Percentiles rank a stretch among this genome's conserved stretches.
Conservation (phyloP, 768 basidiomycete species). For the Lactifluus subvellereus region DNA sequence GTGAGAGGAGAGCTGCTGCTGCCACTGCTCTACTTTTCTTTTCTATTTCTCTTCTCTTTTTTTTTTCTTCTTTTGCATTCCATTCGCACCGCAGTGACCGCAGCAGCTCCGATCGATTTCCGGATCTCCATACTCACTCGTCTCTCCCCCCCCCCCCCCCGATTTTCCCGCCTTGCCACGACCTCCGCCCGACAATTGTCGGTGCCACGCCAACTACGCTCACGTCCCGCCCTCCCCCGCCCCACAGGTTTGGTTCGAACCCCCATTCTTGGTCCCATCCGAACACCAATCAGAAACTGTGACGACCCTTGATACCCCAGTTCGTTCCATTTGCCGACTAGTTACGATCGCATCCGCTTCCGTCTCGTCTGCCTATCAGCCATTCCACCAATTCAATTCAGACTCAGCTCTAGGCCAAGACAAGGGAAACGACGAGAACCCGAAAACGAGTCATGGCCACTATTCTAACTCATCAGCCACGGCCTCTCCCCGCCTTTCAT, state of each 20-base stretch:
- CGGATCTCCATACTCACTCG: not conserved
- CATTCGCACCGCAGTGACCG: no score
- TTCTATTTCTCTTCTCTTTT: not conserved
- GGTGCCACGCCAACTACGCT: conserved; percentile 4
- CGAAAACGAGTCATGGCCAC: conserved; percentile 14
- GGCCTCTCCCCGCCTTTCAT: conserved; percentile 16
- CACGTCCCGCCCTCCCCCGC: not conserved
- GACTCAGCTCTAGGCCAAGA: conserved; percentile 17
- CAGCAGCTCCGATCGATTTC: not conserved
- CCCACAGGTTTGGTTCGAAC: not conserved
- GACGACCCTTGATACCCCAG: conserved; percentile 10
- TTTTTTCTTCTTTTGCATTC: no score
- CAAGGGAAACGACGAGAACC: not conserved
- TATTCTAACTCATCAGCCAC: conserved; percentile 18
- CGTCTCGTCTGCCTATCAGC: not conserved
- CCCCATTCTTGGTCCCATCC: conserved; percentile 10
- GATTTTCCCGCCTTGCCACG: not conserved
- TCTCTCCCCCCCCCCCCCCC: not conserved
- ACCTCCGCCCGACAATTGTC: conserved; percentile 12
- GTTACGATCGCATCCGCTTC: conserved; percentile 22
- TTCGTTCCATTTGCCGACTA: conserved; percentile 18
- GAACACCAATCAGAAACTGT: conserved; percentile 3
- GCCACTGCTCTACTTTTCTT: not conserved
- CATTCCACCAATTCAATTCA: conserved; percentile 4
- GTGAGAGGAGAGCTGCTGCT: not conserved